These are phyloP conservation scores for Dipodascus geniculatus DNA, from an alignment of 805 yeast genomes.

Conservation along the genomic window DNA sequence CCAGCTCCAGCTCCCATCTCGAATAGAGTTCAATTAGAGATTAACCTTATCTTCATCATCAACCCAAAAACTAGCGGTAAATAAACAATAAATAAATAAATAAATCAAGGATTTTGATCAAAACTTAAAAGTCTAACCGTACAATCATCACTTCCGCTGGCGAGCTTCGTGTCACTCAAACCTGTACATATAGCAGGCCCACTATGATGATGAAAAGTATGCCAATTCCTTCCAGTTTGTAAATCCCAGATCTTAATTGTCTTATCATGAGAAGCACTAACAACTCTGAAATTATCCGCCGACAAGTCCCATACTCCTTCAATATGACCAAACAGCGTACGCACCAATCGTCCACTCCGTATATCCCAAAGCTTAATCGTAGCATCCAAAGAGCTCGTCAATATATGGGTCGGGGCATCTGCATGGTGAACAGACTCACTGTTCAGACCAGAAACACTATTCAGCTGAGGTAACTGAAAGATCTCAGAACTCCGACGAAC, in stretches of 20 bases:
- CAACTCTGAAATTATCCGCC: slow-evolving; percentile 89
- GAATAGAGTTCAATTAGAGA: slow-evolving; percentile 1
- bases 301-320: slow-evolving; percentile 98
- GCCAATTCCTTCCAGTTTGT: slow-evolving; percentile 88
- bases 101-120: too few species aligned
- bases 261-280: slow-evolving; percentile 90
- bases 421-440: slow-evolving; percentile 24
- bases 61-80: too few species aligned
- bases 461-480: neutral
- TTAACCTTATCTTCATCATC: too few species aligned
- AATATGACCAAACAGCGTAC: slow-evolving; percentile 95
- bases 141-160: slow-evolving; percentile 85
- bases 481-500: slow-evolving; percentile 4
- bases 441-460: slow-evolving; percentile 4
- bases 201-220: slow-evolving; percentile 70
- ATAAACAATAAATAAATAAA: too few species aligned
- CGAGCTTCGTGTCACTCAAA: slow-evolving; percentile 78
- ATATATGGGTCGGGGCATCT: slow-evolving; percentile 59
- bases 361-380: slow-evolving; percentile 92
- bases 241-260: slow-evolving; percentile 90
- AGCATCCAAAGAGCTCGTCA: slow-evolving; percentile 83
- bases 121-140: slow-evolving; percentile 75
- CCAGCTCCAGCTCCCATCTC: too few species aligned
- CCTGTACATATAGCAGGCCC: slow-evolving; percentile 55
- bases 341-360: slow-evolving; percentile 69